Conservation (phyloP, 139 green algal genomes). For the Chlamydomonas asymmetrica region DNA sequence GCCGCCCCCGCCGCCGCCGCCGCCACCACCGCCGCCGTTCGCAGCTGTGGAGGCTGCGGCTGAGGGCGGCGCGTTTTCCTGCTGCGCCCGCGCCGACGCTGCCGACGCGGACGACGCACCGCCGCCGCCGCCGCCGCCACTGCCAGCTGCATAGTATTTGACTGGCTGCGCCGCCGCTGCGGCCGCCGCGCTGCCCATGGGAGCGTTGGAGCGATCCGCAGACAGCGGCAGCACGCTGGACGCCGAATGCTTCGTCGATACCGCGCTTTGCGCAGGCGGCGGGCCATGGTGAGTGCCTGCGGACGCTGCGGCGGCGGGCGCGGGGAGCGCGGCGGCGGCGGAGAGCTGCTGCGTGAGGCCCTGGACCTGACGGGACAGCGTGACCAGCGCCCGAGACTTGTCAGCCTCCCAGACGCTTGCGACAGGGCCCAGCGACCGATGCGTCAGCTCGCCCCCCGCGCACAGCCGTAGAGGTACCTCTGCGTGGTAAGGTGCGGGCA, state of each 20-base stretch:
- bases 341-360: conserved; percentile 22
- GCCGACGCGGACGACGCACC: neutral
- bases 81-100: conserved; percentile 1
- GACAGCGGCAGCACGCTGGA: conserved; percentile 1
- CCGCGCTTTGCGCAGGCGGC: neutral
- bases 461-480: conserved; percentile 22
- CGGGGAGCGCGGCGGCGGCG: neutral
- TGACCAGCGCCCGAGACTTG: conserved; percentile 26
- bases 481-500: neutral
- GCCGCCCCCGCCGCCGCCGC: conserved; percentile 6
- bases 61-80: conserved; percentile 4
- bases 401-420: conserved; percentile 32
- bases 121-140: neutral
- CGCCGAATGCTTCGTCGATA: neutral
- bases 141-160: conserved; percentile 7
- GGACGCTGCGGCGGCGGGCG: neutral
- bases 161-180: neutral
- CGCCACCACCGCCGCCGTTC: conserved; percentile 21
- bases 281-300: neutral
- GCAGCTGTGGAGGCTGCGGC: neutral
- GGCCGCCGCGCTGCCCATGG: conserved; percentile 1
- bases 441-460: conserved; percentile 3
- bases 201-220: neutral
- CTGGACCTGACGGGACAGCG: conserved; percentile 20
- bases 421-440: conserved; percentile 12